phyloP scores from a whole-genome alignment of 208 protist species.

The Leishmania braziliensis region DNA sequence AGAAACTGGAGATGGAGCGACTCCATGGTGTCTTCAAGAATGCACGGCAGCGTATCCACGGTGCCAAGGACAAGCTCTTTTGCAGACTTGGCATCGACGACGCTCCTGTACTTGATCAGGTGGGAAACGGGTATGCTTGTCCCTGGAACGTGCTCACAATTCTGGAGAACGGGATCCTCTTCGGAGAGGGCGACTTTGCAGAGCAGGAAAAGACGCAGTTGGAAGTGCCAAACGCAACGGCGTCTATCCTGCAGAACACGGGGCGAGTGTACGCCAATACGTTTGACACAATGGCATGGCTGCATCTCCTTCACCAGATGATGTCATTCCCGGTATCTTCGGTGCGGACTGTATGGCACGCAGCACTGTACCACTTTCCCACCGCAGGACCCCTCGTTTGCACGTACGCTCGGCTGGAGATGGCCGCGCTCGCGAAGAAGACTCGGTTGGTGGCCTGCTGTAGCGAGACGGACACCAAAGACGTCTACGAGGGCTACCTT shows the following conservation, averaged over 20 bases:
- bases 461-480: slow-evolving; percentile 62
- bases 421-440: slow-evolving; percentile 48
- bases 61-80: slow-evolving; percentile 19
- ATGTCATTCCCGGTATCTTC: slow-evolving; percentile 68
- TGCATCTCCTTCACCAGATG: slow-evolving; percentile 57
- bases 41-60: slow-evolving; percentile 16
- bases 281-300: slow-evolving; percentile 72
- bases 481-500: slow-evolving; percentile 61
- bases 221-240: slow-evolving; percentile 65
- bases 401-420: slow-evolving; percentile 63
- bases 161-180: slow-evolving; percentile 35
- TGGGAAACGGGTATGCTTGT: slow-evolving; percentile 49
- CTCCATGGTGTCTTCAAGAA: slow-evolving; percentile 59
- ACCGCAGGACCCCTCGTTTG: slow-evolving; percentile 56
- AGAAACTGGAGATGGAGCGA: slow-evolving; percentile 71
- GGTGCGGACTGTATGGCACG: slow-evolving; percentile 70
- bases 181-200: slow-evolving; percentile 20
- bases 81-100: slow-evolving; percentile 53
- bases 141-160: slow-evolving; percentile 80
- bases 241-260: slow-evolving; percentile 40
- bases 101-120: slow-evolving; percentile 49
- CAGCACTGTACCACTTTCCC: slow-evolving; percentile 75
- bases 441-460: slow-evolving; percentile 49
- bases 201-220: slow-evolving; percentile 34
- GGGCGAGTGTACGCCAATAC: slow-evolving; percentile 53